Evolutionary conservation across 176 grass and related monocot species (phyloP).

Genomic region (barley (Hordeum vulgare)): MorexV3_pseudomolecules_assembly NC_058523.1:466058099-466058598

Average conservation of each 20-base stretch:
- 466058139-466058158: not conserved
- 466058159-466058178: not conserved
- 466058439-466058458: conserved; percentile 45
- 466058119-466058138: not conserved
- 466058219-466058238: not conserved
- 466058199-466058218: conserved; percentile 23
- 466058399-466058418: conserved; percentile 31
- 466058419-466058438: conserved; percentile 31
- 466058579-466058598: conserved; percentile 19
- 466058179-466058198: not conserved
- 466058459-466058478: conserved; percentile 42
- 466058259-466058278: conserved; percentile 24
- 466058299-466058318: conserved; percentile 38
- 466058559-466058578: not conserved
- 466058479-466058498: conserved; percentile 25
- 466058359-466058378: conserved; percentile 43
- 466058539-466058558: conserved; percentile 13
- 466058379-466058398: conserved; percentile 25
- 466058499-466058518: conserved; percentile 25
- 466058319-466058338: conserved; percentile 43
- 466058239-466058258: conserved; percentile 14
- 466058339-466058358: conserved; percentile 24
- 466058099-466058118: not conserved
- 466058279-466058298: conserved; percentile 34
- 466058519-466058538: conserved; percentile 29